Evolutionary conservation across 164 flowering plant genomes (phyloP), one percentile per base, ranked within the genome.

Genomic region (Magnolia sinica): DNA sequence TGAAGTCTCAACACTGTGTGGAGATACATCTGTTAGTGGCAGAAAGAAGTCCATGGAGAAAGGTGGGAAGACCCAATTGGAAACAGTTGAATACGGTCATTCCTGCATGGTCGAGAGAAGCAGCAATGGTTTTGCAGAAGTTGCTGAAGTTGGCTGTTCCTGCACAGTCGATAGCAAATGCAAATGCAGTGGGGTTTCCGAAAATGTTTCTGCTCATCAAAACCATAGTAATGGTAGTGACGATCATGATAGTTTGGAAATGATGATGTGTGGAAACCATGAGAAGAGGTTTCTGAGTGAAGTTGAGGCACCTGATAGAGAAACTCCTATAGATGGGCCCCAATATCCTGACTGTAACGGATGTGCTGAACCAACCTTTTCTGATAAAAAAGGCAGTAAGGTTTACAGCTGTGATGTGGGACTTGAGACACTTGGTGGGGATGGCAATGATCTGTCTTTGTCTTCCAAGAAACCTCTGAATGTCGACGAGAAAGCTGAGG

Each of bases 251-350:
- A 37, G 45, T 37, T 37, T 37, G 45, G 45, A 37, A 37, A 37
- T 37, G 45, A 37, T 5, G 7, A 37, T 83, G 68, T 78, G 81
- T 63, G 86, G 85, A 71, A 83, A 84, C 79, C 85, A 81, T 49
- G 79, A 75, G 49, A 85, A 79, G 77, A 52, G 50, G 24, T 51
- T 63, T 49, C 58, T 22, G 23, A 78, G 73, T 49, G 70, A 71
- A 51, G 68, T 70, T 51, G 78, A 74, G 73, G 74, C 74, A 71
- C 49, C 73, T 18, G 52, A 64, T 5, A 49, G 16, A 66, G 76
- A 65, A 73, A 9, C 14, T 59, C 61, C 69, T 37, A 37, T 37
- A 37, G 58, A 14, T 72, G 66, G 45, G 7, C 45, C 45, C 45
- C 45, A 37, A 3, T 37, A 50, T 71, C 14, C 31, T 22, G 24